phyloP scores from a whole-genome alignment of 768 basidiomycete genomes.

The Boletus pseudo-olivaceus region DNA sequence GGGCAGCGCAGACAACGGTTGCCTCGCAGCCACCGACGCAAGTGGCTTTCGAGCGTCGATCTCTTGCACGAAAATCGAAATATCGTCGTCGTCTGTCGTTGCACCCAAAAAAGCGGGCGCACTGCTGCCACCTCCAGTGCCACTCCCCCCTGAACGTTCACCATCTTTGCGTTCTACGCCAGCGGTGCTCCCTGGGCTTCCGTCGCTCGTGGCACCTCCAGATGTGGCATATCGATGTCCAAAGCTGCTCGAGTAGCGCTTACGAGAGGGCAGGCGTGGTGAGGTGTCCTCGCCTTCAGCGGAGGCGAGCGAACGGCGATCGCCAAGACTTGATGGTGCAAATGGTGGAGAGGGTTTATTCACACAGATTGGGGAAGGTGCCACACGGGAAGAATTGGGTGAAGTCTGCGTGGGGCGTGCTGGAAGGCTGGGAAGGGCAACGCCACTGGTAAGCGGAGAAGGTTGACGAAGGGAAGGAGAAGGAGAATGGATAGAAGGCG shows the following conservation, averaged over 20 bases:
- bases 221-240: slow-evolving; percentile 60
- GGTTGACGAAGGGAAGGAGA: slow-evolving; percentile 46
- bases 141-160: slow-evolving; percentile 20
- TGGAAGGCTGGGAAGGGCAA: slow-evolving; percentile 32
- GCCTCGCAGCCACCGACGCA: slow-evolving; percentile 18
- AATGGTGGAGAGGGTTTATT: slow-evolving; percentile 39
- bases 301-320: slow-evolving; percentile 38
- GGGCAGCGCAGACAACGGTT: neutral
- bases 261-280: slow-evolving; percentile 35
- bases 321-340: slow-evolving; percentile 41
- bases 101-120: slow-evolving; percentile 43
- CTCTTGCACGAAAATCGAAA: slow-evolving; percentile 74
- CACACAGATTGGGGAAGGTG: slow-evolving; percentile 37
- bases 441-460: slow-evolving; percentile 40
- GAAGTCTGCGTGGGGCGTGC: slow-evolving; percentile 36
- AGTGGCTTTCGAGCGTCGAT: slow-evolving; percentile 71
- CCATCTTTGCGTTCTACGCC: slow-evolving; percentile 21
- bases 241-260: slow-evolving; percentile 77
- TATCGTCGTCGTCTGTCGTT: slow-evolving; percentile 69
- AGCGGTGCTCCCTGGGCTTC: slow-evolving; percentile 19
- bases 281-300: slow-evolving; percentile 34
- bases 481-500: slow-evolving; percentile 46
- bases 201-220: slow-evolving; percentile 40
- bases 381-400: slow-evolving; percentile 41
- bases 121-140: slow-evolving; percentile 14